Evolutionary conservation across 768 basidiomycete genomes (phyloP).

Genomic region (Stropharia rugosoannulata): DNA sequence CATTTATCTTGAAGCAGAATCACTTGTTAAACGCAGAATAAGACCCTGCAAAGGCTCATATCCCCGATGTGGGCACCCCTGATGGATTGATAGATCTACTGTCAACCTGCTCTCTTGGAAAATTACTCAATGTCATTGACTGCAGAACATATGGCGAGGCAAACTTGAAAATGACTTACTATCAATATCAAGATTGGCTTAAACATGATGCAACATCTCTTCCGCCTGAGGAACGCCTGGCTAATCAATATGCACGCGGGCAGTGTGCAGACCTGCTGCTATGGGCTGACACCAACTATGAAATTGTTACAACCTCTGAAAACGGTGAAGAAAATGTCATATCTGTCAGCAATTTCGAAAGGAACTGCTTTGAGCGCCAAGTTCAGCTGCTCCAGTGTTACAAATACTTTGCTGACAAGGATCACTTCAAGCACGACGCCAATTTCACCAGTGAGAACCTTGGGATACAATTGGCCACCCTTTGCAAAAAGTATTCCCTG

Average conservation of each 20-base stretch:
- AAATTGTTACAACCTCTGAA: background rate
- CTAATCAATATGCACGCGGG: background rate
- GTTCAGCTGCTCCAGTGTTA: background rate
- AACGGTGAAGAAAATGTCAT: background rate
- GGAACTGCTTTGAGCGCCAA: background rate
- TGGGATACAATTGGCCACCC: background rate
- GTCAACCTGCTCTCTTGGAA: background rate
- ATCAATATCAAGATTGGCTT: background rate
- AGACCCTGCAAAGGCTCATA: background rate
- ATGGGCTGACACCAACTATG: background rate
- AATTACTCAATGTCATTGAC: background rate
- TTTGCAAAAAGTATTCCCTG: background rate
- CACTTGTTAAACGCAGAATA: background rate
- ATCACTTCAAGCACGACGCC: background rate
- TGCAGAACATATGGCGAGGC: background rate
- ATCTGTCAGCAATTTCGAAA: background rate
- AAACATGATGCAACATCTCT: background rate
- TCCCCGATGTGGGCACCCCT: background rate
- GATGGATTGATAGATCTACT: background rate
- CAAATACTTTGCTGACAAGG: background rate
- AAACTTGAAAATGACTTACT: background rate
- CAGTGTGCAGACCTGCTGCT: background rate
- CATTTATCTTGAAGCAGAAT: background rate
- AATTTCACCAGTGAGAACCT: background rate
- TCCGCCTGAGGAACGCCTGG: background rate